Percentiles rank a stretch among this genome's conserved stretches.
phyloP scores from a whole-genome alignment of 1,139 yeast species.

The Yamadazyma membranifaciens region DNA sequence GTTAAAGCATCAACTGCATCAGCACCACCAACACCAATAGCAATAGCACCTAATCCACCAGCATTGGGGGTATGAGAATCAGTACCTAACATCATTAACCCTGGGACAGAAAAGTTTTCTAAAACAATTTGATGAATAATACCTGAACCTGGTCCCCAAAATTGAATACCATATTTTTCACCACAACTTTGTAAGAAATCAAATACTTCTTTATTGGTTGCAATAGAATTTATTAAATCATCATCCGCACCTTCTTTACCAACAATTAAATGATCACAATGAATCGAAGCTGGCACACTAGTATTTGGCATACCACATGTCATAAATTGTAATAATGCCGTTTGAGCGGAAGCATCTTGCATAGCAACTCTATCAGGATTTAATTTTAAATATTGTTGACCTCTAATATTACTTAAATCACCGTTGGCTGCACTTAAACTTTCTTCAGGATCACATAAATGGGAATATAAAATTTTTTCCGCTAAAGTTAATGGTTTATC shows the following conservation, averaged over 20 bases:
- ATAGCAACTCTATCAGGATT: conserved; percentile 98
- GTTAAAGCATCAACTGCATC: conserved; percentile 97
- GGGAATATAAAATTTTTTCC: conserved; percentile 91
- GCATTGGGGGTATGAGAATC: conserved; percentile 98
- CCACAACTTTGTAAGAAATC: conserved; percentile 91
- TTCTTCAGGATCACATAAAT: conserved; percentile 83
- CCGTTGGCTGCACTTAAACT: conserved; percentile 51
- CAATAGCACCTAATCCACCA: conserved; percentile 95
- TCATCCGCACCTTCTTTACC: conserved; percentile 87
- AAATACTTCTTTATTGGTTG: conserved; percentile 89
- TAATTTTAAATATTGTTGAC: conserved; percentile 80
- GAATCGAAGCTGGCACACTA: conserved; percentile 91
- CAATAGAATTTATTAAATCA: conserved; percentile 73
- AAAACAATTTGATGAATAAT: conserved; percentile 95
- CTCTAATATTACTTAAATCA: conserved; percentile 63
- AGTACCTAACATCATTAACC: conserved; percentile 93
- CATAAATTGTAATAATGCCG: conserved; percentile 95
- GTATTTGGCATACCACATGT: conserved; percentile 87
- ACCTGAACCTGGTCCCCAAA: conserved; percentile 99
- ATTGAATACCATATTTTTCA: conserved; percentile 89
- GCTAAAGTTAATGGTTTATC: conserved; percentile 84
- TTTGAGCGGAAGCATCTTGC: conserved; percentile 99
- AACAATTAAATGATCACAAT: conserved; percentile 95
- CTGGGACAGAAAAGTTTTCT: conserved; percentile 94
- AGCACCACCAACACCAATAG: conserved; percentile 99